phyloP scores from a whole-genome alignment of 73 alveolate species.

The Tetrahymena malaccensis region DNA sequence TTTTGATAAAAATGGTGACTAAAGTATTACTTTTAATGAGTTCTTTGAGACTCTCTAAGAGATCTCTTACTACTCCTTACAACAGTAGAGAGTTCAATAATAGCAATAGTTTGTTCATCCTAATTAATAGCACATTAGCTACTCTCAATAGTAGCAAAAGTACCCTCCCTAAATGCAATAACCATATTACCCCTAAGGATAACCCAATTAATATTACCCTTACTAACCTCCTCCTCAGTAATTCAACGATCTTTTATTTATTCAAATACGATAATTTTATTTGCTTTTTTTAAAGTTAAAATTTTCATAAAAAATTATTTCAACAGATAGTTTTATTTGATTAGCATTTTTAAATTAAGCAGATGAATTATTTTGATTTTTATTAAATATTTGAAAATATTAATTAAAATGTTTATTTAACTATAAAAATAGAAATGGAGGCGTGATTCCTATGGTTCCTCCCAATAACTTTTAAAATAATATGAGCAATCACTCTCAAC shows the following conservation, averaged over 20 bases:
- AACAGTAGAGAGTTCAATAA: not conserved
- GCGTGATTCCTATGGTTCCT: not conserved
- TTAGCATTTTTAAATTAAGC: not conserved
- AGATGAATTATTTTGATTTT: not conserved
- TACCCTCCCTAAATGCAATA: not conserved
- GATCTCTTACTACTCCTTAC: not conserved
- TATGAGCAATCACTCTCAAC: not conserved
- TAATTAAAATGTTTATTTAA: not conserved
- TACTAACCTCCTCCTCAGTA: not conserved
- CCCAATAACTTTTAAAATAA: not conserved
- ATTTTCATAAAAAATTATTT: too few species aligned
- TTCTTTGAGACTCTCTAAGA: not conserved
- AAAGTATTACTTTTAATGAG: not conserved
- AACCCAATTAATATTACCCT: not conserved
- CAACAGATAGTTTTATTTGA: too few species aligned
- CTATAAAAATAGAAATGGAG: not conserved
- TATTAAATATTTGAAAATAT: not conserved
- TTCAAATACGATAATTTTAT: too few species aligned
- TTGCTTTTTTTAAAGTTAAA: too few species aligned
- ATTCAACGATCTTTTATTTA: not conserved
- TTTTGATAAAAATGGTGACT: not conserved
- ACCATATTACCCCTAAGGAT: not conserved
- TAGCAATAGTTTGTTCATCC: not conserved
- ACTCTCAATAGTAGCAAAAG: not conserved
- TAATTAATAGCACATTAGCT: not conserved